These are phyloP conservation scores for Rickenella mellea DNA, from an alignment of 768 basidiomycete genomes.

Conservation along the genomic window DNA sequence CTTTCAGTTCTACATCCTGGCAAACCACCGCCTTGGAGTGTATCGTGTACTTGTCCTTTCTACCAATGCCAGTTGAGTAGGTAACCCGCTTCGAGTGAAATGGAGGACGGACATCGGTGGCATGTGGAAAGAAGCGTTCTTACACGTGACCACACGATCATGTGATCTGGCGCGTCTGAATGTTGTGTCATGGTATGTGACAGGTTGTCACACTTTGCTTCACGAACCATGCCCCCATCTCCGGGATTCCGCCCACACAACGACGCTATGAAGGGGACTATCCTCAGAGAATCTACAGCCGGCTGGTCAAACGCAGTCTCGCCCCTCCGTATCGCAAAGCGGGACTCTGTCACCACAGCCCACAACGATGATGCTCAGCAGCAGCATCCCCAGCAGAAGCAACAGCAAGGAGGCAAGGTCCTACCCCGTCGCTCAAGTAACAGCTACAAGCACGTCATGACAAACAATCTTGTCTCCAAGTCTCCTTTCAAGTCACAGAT, in stretches of 20 bases:
- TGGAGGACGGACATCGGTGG: slow-evolving; percentile 15
- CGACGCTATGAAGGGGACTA: not conserved
- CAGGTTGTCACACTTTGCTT: no score
- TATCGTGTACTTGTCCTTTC: slow-evolving; percentile 83
- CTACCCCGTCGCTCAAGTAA: slow-evolving; percentile 65
- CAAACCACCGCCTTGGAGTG: slow-evolving; percentile 88
- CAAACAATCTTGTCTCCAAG: slow-evolving; percentile 73
- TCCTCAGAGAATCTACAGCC: not conserved
- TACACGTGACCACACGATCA: no score
- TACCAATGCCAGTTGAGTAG: slow-evolving; percentile 19
- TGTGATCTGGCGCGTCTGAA: no score
- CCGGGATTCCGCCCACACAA: not conserved
- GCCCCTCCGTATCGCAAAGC: slow-evolving; percentile 68
- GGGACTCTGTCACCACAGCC: slow-evolving; percentile 34
- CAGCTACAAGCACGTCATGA: slow-evolving; percentile 71
- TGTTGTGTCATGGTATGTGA: no score
- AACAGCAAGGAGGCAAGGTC: no score
- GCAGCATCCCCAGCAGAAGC: slow-evolving; percentile 6
- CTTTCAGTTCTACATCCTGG: slow-evolving; percentile 90
- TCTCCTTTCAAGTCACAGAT: slow-evolving; percentile 75
- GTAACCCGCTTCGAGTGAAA: not conserved
- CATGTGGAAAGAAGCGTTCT: no score
- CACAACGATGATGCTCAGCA: slow-evolving; percentile 30
- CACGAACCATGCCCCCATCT: slow-evolving; percentile 1
- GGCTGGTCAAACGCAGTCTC: slow-evolving; percentile 31